Conservation (phyloP, 2,329 filamentous ascomycete genomes). For the Calonectria multiphialidica region DNA sequence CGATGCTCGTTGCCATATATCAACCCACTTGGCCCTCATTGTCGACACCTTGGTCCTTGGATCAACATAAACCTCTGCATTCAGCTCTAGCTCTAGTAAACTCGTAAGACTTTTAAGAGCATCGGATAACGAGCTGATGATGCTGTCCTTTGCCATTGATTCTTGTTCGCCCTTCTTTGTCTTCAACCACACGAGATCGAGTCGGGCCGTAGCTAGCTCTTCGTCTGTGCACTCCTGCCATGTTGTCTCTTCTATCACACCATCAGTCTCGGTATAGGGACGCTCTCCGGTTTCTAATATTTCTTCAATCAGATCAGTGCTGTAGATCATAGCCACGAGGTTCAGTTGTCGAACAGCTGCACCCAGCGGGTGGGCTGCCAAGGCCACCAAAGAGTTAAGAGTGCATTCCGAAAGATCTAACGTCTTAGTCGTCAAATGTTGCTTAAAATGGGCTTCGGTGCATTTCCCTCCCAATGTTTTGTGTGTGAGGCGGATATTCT, state of each 20-base stretch:
- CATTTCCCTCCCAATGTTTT: background rate
- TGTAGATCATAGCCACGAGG: background rate
- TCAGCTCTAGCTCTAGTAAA: background rate
- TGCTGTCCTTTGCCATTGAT: background rate
- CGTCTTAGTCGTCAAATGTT: background rate
- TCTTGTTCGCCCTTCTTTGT: background rate
- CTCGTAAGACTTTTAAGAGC: background rate
- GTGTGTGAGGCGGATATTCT: background rate
- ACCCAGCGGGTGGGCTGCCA: background rate
- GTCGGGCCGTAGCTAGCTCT: background rate
- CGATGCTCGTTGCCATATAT: background rate
- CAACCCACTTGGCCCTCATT: background rate
- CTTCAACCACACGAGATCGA: background rate
- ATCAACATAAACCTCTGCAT: background rate
- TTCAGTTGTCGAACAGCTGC: background rate
- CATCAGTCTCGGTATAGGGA: background rate
- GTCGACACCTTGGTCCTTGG: background rate
- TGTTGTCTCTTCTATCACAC: background rate
- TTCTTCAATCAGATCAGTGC: background rate
- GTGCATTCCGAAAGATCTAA: background rate
- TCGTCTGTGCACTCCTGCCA: background rate
- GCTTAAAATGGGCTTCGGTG: background rate
- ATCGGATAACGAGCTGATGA: background rate
- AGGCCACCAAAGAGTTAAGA: background rate
- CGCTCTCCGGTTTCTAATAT: background rate